A percentile compares a stretch with the other conserved stretches of the same genome.
Conservation (phyloP, 2,329 filamentous ascomycete genomes). For the Epichloe bromicola region DNA sequence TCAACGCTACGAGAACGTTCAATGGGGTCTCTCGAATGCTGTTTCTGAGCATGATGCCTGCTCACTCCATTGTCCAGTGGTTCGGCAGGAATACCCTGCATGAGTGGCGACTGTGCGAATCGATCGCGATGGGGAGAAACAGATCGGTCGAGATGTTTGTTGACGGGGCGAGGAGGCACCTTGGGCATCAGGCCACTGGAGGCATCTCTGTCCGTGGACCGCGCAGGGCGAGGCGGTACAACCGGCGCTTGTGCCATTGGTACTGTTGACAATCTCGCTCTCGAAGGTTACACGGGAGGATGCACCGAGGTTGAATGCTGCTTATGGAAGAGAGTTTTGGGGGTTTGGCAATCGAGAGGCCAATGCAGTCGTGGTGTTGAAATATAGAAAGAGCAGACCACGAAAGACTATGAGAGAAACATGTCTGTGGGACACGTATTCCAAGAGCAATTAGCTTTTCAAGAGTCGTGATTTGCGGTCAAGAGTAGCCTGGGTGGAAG, state of each 20-base stretch:
- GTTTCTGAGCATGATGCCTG: conserved; percentile 20
- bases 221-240: conserved; percentile 44
- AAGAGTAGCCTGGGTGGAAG: not conserved
- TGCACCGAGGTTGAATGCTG: not conserved
- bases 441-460: not conserved
- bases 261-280: conserved; percentile 32
- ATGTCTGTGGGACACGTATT: not conserved
- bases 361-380: not conserved
- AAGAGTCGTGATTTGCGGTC: not conserved
- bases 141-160: conserved; percentile 61
- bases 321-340: not conserved
- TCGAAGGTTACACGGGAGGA: not conserved
- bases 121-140: conserved; percentile 64
- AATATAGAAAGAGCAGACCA: not conserved
- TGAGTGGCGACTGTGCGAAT: conserved; percentile 77
- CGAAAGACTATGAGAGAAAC: not conserved
- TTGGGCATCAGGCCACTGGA: conserved; percentile 38
- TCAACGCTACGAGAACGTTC: conserved; percentile 63
- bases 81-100: conserved; percentile 47
- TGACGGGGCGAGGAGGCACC: conserved; percentile 64
- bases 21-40: conserved; percentile 28
- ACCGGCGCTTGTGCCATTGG: conserved; percentile 36
- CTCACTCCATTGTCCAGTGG: conserved; percentile 22
- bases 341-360: not conserved
- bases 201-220: conserved; percentile 34